Evolutionary conservation across 495 filamentous ascomycete genomes (phyloP).

Genomic region (Pyronema domesticum): DNA sequence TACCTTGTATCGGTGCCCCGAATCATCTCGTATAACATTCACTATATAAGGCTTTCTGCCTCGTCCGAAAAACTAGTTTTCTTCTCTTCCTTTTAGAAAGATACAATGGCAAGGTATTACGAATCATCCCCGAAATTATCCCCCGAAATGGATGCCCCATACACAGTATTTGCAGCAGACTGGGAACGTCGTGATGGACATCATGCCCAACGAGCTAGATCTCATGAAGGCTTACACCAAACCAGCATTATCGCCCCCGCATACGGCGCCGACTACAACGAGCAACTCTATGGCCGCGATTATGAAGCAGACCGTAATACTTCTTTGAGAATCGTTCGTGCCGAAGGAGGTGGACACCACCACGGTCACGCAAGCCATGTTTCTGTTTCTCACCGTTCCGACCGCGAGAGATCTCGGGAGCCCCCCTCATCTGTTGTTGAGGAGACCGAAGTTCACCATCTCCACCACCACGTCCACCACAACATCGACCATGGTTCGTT

Average conservation of each 20-base stretch:
- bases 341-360: background rate
- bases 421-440: slow-evolving; percentile 10
- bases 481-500: slow-evolving; percentile 71
- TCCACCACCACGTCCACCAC: slow-evolving; percentile 36
- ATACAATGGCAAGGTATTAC: slow-evolving; percentile 2
- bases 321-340: background rate
- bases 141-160: background rate
- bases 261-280: slow-evolving; percentile 7
- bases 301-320: background rate
- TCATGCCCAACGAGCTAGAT: background rate
- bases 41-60: background rate
- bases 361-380: background rate
- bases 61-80: background rate
- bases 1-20: background rate
- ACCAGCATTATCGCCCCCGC: slow-evolving; percentile 16
- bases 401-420: too few species aligned
- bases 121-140: background rate
- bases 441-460: slow-evolving; percentile 23
- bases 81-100: background rate
- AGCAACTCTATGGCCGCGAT: background rate
- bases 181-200: background rate
- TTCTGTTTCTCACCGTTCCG: background rate
- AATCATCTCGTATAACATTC: background rate
- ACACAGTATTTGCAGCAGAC: too few species aligned
- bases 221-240: background rate